These are phyloP conservation scores for Pugionium cornutum DNA, from an alignment of 345 rosid species.

Conservation along the genomic window DNA sequence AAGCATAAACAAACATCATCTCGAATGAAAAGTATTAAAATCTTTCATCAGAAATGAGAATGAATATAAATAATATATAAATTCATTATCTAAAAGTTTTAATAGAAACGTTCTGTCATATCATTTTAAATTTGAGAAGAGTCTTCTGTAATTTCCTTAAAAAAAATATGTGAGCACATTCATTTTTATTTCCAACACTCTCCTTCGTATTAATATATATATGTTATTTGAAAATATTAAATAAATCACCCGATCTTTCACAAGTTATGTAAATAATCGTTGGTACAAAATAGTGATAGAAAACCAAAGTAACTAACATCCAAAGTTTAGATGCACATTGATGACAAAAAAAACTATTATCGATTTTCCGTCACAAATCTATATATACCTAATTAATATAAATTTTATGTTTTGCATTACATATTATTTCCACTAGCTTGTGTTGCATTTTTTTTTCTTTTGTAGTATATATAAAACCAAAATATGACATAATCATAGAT, in stretches of 20 bases:
- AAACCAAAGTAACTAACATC: conserved; percentile 9
- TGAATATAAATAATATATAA: too few relatives aligned
- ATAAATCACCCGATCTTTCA: conserved; percentile 5
- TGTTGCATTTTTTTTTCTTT: not conserved
- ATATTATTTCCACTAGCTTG: conserved; percentile 11
- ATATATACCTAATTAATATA: too few relatives aligned
- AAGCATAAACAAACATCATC: too few relatives aligned
- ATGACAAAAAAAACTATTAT: not conserved
- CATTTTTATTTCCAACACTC: not conserved
- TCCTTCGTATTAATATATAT: not conserved
- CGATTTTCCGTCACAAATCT: not conserved
- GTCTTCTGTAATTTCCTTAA: conserved; percentile 5
- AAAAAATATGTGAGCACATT: not conserved
- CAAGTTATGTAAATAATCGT: not conserved
- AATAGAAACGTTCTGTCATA: too few relatives aligned
- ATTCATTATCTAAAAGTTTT: too few relatives aligned
- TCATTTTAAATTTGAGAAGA: not conserved
- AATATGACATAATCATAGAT: too few relatives aligned
- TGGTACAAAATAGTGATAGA: conserved; percentile 17
- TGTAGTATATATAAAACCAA: not conserved
- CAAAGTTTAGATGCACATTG: not conserved
- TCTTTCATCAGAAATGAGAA: too few relatives aligned
- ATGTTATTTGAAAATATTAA: not conserved
- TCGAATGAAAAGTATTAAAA: too few relatives aligned
- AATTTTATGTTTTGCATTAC: too few relatives aligned